Percentiles rank a stretch among this genome's conserved stretches.
These are phyloP conservation scores for Excoecaria cochinchinensis DNA, from an alignment of 345 rosid species.

Conservation along the genomic window DNA sequence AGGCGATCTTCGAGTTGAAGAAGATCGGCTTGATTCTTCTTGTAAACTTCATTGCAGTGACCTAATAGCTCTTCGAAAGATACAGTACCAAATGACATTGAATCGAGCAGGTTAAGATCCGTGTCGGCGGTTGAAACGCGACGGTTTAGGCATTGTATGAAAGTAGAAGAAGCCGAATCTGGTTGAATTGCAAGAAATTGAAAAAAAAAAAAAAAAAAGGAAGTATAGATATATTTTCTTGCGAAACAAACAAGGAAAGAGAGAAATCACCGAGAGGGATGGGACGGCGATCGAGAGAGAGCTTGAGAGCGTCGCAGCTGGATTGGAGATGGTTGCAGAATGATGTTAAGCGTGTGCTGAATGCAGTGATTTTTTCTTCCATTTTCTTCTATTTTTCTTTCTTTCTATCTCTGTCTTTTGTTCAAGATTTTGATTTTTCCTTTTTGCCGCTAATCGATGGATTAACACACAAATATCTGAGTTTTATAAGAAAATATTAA, in stretches of 20 bases:
- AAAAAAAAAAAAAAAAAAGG: background rate
- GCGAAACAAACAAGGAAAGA: background rate
- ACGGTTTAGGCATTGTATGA: constrained; percentile 67
- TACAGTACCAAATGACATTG: constrained; percentile 74
- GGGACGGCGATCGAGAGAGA: constrained; percentile 72
- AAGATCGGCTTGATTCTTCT: constrained; percentile 48
- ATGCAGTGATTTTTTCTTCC: constrained; percentile 51
- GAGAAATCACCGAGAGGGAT: constrained; percentile 59
- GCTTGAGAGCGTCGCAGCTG: constrained; percentile 74
- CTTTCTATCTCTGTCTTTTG: background rate
- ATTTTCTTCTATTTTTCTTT: constrained; percentile 18
- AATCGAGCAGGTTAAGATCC: constrained; percentile 64
- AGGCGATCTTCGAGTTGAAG: constrained; percentile 50
- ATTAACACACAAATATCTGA: no score
- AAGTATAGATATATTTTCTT: background rate
- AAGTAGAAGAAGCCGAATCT: constrained; percentile 84
- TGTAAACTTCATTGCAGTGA: constrained; percentile 67
- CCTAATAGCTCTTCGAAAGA: constrained; percentile 86
- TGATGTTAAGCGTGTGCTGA: constrained; percentile 49
- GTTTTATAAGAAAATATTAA: background rate
- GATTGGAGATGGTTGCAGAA: constrained; percentile 69
- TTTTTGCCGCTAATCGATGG: background rate
- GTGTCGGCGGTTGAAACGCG: constrained; percentile 47
- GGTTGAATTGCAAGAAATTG: constrained; percentile 1
- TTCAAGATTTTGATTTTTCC: background rate